phyloP scores from a whole-genome alignment of 2,329 filamentous ascomycete species.

The Ambrosiella cleistominuta region DNA sequence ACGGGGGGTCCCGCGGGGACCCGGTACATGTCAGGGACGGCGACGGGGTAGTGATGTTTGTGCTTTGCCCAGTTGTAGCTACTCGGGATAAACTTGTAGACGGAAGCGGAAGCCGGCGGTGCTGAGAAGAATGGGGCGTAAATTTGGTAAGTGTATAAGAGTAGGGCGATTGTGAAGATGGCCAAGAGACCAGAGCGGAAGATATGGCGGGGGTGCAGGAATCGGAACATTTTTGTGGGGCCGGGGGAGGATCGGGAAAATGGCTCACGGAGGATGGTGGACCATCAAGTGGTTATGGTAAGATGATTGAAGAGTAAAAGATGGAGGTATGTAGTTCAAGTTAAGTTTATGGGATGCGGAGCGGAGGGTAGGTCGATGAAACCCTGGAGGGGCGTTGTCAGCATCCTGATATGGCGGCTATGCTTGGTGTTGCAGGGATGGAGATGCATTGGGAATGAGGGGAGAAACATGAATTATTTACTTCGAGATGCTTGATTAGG shows the following conservation, averaged over 20 bases:
- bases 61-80: constrained; percentile 16
- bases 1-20: constrained; percentile 5
- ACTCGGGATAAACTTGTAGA: constrained; percentile 11
- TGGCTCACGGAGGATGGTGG: background rate
- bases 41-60: constrained; percentile 13
- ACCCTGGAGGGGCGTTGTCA: background rate
- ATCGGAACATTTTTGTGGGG: background rate
- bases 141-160: constrained; percentile 48
- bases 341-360: background rate
- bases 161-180: constrained; percentile 40
- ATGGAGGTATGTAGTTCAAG: too few species aligned
- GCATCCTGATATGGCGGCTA: background rate
- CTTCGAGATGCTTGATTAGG: too few species aligned
- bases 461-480: too few species aligned
- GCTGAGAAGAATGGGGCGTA: background rate
- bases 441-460: too few species aligned
- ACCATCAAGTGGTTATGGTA: background rate
- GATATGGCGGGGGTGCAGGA: constrained; percentile 13
- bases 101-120: background rate
- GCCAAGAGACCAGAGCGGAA: constrained; percentile 25
- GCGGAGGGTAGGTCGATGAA: background rate
- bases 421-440: too few species aligned
- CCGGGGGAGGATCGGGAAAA: background rate
- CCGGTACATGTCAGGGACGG: background rate
- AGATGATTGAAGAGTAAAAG: background rate